Evolutionary conservation across 108 stramenopile species (phyloP).

Genomic region (Skeletonema grethae): DNA sequence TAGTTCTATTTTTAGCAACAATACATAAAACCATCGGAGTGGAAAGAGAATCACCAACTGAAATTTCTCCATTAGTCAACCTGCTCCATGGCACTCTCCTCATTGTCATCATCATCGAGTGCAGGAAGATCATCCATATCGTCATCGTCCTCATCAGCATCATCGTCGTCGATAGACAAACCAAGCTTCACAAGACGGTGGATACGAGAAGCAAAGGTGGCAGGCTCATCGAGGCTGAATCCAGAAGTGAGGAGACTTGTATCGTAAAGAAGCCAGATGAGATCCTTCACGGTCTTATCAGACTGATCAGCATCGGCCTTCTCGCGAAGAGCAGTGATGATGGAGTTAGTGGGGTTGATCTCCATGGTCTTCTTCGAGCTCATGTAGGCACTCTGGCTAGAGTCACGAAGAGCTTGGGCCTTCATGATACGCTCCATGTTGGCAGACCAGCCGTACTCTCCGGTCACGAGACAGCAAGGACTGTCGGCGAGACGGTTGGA

Average conservation of each 20-base stretch:
- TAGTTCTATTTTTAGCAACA: conserved; percentile 6
- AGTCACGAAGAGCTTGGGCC: conserved; percentile 99
- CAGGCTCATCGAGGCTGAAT: conserved; percentile 99
- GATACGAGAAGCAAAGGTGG: conserved; percentile 99
- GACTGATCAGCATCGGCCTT: conserved; percentile 98
- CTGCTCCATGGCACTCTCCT: conserved; percentile 99
- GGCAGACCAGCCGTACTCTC: conserved; percentile 99
- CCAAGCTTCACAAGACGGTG: conserved; percentile 99
- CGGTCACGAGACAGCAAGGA: conserved; percentile 99
- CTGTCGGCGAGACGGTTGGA: conserved; percentile 98
- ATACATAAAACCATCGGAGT: background rate
- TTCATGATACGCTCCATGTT: conserved; percentile 99
- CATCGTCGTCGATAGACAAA: conserved; percentile 98
- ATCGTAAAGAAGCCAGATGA: conserved; percentile 99
- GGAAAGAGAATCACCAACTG: too few species aligned
- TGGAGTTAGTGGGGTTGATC: conserved; percentile 99
- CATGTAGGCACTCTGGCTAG: conserved; percentile 98
- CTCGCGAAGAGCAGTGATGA: conserved; percentile 96
- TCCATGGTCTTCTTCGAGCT: conserved; percentile 99
- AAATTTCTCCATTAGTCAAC: conserved; percentile 81
- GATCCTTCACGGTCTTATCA: conserved; percentile 99
- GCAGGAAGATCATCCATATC: conserved; percentile 95
- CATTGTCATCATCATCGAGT: conserved; percentile 93
- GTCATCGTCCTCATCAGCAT: conserved; percentile 87
- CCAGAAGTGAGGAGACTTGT: conserved; percentile 98